A percentile compares a stretch with the other conserved stretches of the same genome.
These are phyloP conservation scores for Penicillium sp. DNA, from an alignment of 2,329 filamentous ascomycete species.

Conservation along the genomic window DNA sequence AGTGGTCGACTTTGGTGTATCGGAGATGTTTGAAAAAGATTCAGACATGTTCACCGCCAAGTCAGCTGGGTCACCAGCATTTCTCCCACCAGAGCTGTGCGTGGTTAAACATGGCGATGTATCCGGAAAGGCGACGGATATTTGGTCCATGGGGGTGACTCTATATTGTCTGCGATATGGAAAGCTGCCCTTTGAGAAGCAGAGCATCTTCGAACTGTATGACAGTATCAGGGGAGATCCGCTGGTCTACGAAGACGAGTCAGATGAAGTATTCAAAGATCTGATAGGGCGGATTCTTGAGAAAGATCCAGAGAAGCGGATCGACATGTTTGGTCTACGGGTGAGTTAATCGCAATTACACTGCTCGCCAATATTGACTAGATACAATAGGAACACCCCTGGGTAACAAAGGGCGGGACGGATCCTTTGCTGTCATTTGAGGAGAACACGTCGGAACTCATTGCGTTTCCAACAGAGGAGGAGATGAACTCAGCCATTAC, in stretches of 20 bases:
- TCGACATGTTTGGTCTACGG: conserved; percentile 76
- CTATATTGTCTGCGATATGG: conserved; percentile 91
- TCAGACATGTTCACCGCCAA: conserved; percentile 87
- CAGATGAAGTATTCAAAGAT: conserved; percentile 68
- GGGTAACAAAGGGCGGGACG: conserved; percentile 79
- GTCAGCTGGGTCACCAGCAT: conserved; percentile 90
- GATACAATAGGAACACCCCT: conserved; percentile 70
- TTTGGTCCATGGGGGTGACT: conserved; percentile 98
- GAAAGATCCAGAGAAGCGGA: conserved; percentile 79
- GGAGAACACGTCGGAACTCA: conserved; percentile 78
- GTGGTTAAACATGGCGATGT: conserved; percentile 81
- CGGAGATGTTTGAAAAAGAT: conserved; percentile 93
- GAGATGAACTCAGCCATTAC: conserved; percentile 92
- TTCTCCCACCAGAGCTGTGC: conserved; percentile 89
- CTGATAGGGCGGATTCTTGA: conserved; percentile 72
- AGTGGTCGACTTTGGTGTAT: conserved; percentile 97
- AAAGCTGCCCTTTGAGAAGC: conserved; percentile 77
- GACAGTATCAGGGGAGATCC: conserved; percentile 77
- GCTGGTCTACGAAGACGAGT: conserved; percentile 60
- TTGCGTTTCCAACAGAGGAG: conserved; percentile 82
- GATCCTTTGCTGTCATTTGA: conserved; percentile 76
- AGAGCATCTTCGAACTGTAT: conserved; percentile 80
- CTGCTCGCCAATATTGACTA: conserved; percentile 8
- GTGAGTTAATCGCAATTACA: conserved; percentile 53
- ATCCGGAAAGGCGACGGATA: conserved; percentile 84